phyloP scores from a whole-genome alignment of 139 green algal genomes.

The Penium margaritaceum region DNA sequence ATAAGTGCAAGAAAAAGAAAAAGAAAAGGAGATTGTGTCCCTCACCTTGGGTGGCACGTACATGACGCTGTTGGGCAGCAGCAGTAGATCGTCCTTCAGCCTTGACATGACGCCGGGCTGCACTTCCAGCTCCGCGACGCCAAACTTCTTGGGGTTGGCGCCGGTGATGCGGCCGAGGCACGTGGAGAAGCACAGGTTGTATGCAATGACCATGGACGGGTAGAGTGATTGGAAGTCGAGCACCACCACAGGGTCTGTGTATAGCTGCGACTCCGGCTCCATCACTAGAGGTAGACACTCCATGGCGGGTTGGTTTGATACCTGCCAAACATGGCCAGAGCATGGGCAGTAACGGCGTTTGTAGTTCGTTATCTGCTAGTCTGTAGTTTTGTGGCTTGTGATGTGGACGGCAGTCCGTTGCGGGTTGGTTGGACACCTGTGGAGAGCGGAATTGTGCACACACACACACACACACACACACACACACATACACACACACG shows the following conservation, averaged over 20 bases:
- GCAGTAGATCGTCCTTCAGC: constrained; percentile 29
- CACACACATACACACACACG: no score
- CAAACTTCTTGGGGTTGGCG: constrained; percentile 27
- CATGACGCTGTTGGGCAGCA: constrained; percentile 78
- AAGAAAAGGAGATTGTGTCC: no score
- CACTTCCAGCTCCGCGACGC: constrained; percentile 25
- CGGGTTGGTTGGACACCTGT: constrained; percentile 73
- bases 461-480: no score
- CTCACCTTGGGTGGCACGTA: constrained; percentile 58
- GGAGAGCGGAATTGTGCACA: no score
- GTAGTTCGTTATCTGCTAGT: constrained; percentile 76
- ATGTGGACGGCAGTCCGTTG: no score
- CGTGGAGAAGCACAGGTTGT: constrained; percentile 96
- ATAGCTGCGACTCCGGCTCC: constrained; percentile 80
- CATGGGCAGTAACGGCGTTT: constrained; percentile 93
- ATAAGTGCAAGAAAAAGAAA: no score
- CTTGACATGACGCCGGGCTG: constrained; percentile 13
- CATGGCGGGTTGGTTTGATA: constrained; percentile 82
- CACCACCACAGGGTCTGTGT: constrained; percentile 74
- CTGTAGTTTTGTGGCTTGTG: constrained; percentile 47
- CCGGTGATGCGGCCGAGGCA: constrained; percentile 66
- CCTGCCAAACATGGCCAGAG: constrained; percentile 59
- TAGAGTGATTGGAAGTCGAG: constrained; percentile 97
- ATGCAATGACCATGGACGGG: constrained; percentile 90
- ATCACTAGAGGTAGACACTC: constrained; percentile 87